Conservation (phyloP, 257 asterid genomes). For the Solanum peruvianum region DNA sequence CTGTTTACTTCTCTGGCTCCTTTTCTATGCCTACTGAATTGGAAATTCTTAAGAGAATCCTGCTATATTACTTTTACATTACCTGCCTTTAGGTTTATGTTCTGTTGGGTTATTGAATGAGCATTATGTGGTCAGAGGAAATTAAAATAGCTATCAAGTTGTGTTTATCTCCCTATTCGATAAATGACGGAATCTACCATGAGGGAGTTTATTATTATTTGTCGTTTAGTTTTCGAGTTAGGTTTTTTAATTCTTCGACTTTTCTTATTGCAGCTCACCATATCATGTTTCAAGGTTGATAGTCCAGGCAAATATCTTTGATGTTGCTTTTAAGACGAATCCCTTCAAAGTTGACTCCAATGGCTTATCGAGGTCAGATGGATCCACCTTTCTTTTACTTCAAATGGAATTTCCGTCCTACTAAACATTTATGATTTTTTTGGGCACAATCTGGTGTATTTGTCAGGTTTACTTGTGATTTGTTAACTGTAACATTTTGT, state of each 20-base stretch:
- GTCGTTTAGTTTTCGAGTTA: neutral
- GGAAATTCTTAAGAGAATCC: neutral
- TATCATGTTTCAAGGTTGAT: conserved; percentile 42
- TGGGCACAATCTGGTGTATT: neutral
- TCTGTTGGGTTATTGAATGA: neutral
- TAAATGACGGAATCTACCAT: neutral
- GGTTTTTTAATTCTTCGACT: neutral
- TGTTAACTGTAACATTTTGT: neutral
- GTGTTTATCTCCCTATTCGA: neutral
- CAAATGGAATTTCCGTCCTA: neutral
- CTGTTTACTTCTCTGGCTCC: neutral
- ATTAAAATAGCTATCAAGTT: neutral
- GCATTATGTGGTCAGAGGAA: neutral
- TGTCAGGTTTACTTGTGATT: neutral
- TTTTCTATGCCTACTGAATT: neutral
- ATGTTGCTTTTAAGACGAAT: conserved; percentile 42
- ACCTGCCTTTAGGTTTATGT: neutral
- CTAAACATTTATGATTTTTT: neutral
- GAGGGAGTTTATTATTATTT: neutral
- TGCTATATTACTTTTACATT: neutral
- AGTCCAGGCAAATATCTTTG: conserved; percentile 67
- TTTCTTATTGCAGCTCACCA: conserved; percentile 65
- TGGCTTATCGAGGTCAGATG: conserved; percentile 51
- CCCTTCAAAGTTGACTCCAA: conserved; percentile 46
- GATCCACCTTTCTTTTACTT: neutral